A percentile compares a stretch with the other conserved stretches of the same genome.
Evolutionary conservation across 2,329 filamentous ascomycete species (phyloP).

Genomic region (Claviceps maximensis): DNA sequence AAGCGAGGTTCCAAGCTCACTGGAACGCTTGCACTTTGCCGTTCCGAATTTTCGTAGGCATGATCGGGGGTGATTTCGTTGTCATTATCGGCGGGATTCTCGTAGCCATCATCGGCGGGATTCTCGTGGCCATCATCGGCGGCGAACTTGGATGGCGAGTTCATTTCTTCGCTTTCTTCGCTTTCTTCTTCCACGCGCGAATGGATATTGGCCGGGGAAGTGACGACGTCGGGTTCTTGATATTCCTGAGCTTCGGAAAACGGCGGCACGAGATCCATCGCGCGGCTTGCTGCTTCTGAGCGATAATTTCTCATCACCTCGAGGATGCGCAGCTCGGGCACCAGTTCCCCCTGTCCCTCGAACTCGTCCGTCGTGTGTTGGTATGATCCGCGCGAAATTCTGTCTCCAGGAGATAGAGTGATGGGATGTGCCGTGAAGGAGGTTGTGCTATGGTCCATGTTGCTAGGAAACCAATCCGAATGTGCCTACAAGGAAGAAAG

Average conservation of each 20-base stretch:
- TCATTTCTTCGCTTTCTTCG: not conserved
- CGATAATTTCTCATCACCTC: not conserved
- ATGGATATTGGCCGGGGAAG: not conserved
- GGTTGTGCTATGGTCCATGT: not conserved
- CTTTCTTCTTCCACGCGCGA: no score
- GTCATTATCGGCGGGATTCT: no score
- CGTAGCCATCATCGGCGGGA: no score
- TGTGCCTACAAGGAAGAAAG: not conserved
- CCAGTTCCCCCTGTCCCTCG: not conserved
- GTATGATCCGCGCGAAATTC: not conserved
- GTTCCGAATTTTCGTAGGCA: not conserved
- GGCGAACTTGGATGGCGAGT: not conserved
- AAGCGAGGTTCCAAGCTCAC: not conserved
- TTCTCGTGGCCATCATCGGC: not conserved
- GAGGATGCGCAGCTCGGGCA: not conserved
- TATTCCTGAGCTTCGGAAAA: not conserved
- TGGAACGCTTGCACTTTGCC: not conserved
- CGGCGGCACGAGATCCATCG: not conserved
- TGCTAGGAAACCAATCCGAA: not conserved
- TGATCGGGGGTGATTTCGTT: not conserved
- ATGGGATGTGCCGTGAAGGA: not conserved
- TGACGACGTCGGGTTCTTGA: not conserved
- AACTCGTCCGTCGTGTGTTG: not conserved
- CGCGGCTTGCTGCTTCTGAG: not conserved
- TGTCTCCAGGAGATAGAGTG: not conserved